These are phyloP conservation scores for Trichoderma cornu-damae DNA, from an alignment of 2,329 filamentous ascomycete genomes.

Conservation along the genomic window DNA sequence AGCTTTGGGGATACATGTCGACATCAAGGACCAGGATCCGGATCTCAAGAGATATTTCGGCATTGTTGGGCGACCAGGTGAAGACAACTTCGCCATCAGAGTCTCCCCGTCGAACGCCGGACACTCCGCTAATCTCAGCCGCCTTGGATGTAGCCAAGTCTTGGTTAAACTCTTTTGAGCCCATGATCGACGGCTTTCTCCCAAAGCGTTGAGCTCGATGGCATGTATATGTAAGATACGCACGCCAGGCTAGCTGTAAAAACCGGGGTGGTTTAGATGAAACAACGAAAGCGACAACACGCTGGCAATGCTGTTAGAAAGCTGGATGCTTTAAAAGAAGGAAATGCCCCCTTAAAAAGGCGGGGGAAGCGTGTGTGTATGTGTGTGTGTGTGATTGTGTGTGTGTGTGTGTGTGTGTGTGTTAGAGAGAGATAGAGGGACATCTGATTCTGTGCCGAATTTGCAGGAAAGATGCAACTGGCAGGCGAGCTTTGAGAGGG, in stretches of 20 bases:
- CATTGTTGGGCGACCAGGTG: slow-evolving; percentile 37
- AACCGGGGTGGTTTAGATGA: not conserved
- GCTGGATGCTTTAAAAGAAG: not conserved
- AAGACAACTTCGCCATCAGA: slow-evolving; percentile 71
- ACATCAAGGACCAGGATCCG: slow-evolving; percentile 36
- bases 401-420: too few species aligned
- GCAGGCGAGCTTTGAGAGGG: not conserved
- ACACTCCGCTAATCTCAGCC: slow-evolving; percentile 46
- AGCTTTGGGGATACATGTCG: slow-evolving; percentile 35
- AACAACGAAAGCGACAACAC: not conserved
- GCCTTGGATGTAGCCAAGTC: slow-evolving; percentile 44
- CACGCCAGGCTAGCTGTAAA: not conserved
- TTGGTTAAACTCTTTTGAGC: slow-evolving; percentile 58
- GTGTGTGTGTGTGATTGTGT: too few species aligned
- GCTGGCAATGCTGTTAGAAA: not conserved
- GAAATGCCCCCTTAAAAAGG: too few species aligned
- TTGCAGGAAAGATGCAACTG: not conserved
- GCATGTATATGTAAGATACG: not conserved
- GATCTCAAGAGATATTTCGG: slow-evolving; percentile 32
- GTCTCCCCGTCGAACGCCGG: slow-evolving; percentile 53
- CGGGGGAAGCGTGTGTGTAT: too few species aligned
- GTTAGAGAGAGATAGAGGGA: too few species aligned
- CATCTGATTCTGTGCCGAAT: not conserved
- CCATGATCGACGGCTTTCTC: slow-evolving; percentile 46
- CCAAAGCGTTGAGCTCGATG: not conserved